Conservation (phyloP, 495 filamentous ascomycete genomes). For the Xylaria sp. region DNA sequence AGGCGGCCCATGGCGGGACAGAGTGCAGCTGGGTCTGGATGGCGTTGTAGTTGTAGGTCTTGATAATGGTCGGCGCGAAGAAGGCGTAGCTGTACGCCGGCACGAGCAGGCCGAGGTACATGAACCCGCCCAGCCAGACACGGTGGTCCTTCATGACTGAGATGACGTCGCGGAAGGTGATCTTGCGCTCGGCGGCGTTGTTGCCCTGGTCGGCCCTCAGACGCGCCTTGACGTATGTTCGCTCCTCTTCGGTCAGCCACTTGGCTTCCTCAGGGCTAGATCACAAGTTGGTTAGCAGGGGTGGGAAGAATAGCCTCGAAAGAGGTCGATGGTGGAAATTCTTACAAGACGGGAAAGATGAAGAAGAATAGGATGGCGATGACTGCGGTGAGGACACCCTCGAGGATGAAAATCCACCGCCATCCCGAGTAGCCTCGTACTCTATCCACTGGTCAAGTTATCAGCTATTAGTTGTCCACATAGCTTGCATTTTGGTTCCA, state of each 20-base stretch:
- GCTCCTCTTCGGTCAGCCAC: conserved; percentile 79
- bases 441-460: conserved; percentile 55
- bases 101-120: conserved; percentile 90
- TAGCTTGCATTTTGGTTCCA: not conserved
- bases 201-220: conserved; percentile 80
- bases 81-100: conserved; percentile 76
- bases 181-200: conserved; percentile 69
- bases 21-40: conserved; percentile 81
- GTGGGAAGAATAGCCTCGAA: not conserved
- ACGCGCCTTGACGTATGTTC: conserved; percentile 73
- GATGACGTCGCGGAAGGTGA: conserved; percentile 68
- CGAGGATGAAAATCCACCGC: conserved; percentile 82
- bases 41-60: conserved; percentile 66
- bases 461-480: conserved; percentile 26
- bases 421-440: conserved; percentile 77
- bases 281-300: not conserved
- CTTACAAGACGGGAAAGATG: conserved; percentile 75
- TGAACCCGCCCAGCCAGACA: conserved; percentile 74
- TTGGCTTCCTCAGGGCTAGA: conserved; percentile 61
- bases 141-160: conserved; percentile 78
- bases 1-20: conserved; percentile 86
- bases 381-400: conserved; percentile 76
- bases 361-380: conserved; percentile 81
- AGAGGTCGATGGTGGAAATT: not conserved
- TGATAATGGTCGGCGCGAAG: conserved; percentile 81